phyloP scores from a whole-genome alignment of 306 rosid species.

The Senna siamea region DNA sequence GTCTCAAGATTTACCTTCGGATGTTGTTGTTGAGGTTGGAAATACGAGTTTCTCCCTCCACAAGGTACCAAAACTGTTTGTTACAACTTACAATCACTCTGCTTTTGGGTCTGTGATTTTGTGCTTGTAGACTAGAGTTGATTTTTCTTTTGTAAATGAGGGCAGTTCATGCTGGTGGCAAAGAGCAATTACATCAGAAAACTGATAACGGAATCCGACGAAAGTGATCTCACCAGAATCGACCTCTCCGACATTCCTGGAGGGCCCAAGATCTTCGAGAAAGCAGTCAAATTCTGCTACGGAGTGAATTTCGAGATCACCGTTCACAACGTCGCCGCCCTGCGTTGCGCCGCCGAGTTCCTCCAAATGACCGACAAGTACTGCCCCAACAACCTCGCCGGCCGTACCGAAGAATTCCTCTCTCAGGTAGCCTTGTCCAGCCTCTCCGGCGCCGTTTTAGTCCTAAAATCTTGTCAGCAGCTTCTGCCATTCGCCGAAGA shows the following conservation, averaged over 20 bases:
- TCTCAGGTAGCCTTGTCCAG: constrained; percentile 65
- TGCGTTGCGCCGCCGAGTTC: constrained; percentile 80
- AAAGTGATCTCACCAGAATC: constrained; percentile 67
- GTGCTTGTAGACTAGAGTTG: not conserved
- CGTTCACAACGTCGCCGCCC: constrained; percentile 69
- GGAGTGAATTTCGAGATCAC: constrained; percentile 89
- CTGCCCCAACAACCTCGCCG: constrained; percentile 63
- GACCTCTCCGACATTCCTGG: constrained; percentile 78
- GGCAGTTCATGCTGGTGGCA: constrained; percentile 80
- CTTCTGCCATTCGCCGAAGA: constrained; percentile 64
- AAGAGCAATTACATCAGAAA: constrained; percentile 84
- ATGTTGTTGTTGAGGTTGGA: constrained; percentile 65
- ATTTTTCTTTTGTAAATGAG: not conserved
- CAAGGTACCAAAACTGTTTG: constrained; percentile 54
- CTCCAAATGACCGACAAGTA: constrained; percentile 81
- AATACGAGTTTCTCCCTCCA: constrained; percentile 72
- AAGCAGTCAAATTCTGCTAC: constrained; percentile 89
- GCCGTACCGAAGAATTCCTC: constrained; percentile 76
- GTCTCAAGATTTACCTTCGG: constrained; percentile 79
- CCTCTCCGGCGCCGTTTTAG: constrained; percentile 60
- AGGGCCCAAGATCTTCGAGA: constrained; percentile 81
- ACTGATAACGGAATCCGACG: constrained; percentile 59
- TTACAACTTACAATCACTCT: not conserved
- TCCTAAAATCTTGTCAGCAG: constrained; percentile 64
- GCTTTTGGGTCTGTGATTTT: constrained; percentile 4